Conservation (phyloP, 2,329 filamentous ascomycete species). For the Penicillium brasilianum region DNA sequence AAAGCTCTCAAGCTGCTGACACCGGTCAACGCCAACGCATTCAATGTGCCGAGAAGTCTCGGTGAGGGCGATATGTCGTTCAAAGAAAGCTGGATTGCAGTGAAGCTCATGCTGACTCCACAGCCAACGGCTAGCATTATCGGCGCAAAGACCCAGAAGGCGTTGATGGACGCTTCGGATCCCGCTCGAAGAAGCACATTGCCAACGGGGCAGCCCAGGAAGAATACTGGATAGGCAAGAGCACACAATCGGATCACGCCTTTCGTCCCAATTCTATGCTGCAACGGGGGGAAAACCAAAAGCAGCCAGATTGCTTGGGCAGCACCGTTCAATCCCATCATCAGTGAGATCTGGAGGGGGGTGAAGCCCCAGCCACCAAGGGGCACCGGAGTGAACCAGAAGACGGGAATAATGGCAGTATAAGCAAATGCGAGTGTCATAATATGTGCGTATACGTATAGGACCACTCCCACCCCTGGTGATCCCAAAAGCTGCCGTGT, state of each 20-base stretch:
- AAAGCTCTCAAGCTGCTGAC: conserved; percentile 67
- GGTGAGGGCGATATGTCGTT: conserved; percentile 74
- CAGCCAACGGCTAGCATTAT: conserved; percentile 59
- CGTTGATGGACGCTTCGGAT: conserved; percentile 38
- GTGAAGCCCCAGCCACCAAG: conserved; percentile 71
- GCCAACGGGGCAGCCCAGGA: conserved; percentile 59
- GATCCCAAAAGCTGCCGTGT: conserved; percentile 59
- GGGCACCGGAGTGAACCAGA: conserved; percentile 50
- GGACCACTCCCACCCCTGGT: conserved; percentile 68
- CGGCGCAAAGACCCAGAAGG: conserved; percentile 64
- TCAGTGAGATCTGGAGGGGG: conserved; percentile 66
- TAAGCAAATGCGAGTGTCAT: conserved; percentile 72
- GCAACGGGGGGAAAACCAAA: conserved; percentile 70
- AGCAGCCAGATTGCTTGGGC: conserved; percentile 75
- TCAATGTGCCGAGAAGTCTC: conserved; percentile 70
- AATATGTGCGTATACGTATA: conserved; percentile 69
- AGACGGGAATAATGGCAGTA: conserved; percentile 46
- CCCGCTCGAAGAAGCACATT: conserved; percentile 61
- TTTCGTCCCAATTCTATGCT: conserved; percentile 69
- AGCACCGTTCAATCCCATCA: conserved; percentile 68
- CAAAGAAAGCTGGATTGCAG: conserved; percentile 71
- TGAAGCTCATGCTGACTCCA: conserved; percentile 72
- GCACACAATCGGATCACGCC: conserved; percentile 66
- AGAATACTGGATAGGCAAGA: conserved; percentile 67
- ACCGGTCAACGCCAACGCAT: conserved; percentile 69